Evolutionary conservation across 2,329 filamentous ascomycete genomes (phyloP), one percentile per base, ranked within the genome.

Genomic region (Exutisphaerella laricina): DNA sequence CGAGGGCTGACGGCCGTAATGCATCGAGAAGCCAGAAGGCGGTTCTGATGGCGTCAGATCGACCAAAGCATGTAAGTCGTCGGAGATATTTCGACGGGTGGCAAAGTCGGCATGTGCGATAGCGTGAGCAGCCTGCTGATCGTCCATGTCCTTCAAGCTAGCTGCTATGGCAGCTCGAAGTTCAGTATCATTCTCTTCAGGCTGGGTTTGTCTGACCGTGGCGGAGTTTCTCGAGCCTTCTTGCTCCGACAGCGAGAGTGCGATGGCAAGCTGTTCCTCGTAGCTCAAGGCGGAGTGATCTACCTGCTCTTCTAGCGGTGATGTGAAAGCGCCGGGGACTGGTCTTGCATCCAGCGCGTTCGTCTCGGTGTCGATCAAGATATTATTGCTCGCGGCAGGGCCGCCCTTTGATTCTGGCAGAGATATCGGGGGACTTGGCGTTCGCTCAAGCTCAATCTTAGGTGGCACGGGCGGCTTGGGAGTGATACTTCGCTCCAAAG

Each of bases 401-500:
- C n/a, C n/a, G n/a, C n/a, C n/a, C n/a, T n/a, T n/a, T n/a, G n/a
- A n/a, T n/a, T n/a, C n/a, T n/a, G n/a, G n/a, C n/a, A n/a, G n/a
- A n/a, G 47, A 46, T 3, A 49, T 46, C 7, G 51, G 54, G 16
- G 49, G 49, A 35, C 33, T 35, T 21, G 33, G 20, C 20, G 20
- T 20, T 35, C 33, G 8, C 16, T 63, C 58, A 4, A 67, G 43
- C 20, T 64, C 58, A 26, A 66, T 61, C 52, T 71, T 70, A 23
- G 72, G 67, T 8, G 70, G 63, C 1, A 71, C 58, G 54, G 74
- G 50, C 62, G 66, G 47, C 47, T 75, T 57, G 62, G 66, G 58
- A 31, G 61, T 29, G 60, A 73, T 56, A 67, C 73, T 16, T 46
- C 49, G 13, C 12, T 63, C 60, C 18, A 65, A 39, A 8, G 56